Conservation (phyloP, 2,329 filamentous ascomycete genomes). For the Nigrograna mackinnonii region DNA sequence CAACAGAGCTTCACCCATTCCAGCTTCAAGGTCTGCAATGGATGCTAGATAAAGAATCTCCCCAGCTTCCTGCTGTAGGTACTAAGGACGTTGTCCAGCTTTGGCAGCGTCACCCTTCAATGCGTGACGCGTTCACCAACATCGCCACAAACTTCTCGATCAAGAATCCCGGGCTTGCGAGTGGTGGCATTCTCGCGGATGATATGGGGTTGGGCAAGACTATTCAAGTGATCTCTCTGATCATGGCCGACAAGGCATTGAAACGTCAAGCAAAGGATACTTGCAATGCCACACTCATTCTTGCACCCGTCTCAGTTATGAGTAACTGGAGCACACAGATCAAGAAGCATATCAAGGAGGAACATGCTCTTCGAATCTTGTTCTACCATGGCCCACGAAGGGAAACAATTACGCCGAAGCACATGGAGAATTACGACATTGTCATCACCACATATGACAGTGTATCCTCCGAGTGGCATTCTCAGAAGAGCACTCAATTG, state of each 20-base stretch:
- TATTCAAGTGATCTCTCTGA: slow-evolving; percentile 79
- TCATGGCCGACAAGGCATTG: slow-evolving; percentile 60
- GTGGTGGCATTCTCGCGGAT: slow-evolving; percentile 84
- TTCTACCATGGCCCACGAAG: slow-evolving; percentile 72
- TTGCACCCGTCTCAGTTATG: slow-evolving; percentile 84
- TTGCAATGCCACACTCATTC: slow-evolving; percentile 70
- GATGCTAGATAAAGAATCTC: slow-evolving; percentile 77
- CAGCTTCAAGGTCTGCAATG: slow-evolving; percentile 78
- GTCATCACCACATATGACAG: slow-evolving; percentile 86
- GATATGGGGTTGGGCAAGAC: slow-evolving; percentile 95
- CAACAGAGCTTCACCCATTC: slow-evolving; percentile 74
- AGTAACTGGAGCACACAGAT: slow-evolving; percentile 89
- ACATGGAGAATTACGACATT: slow-evolving; percentile 71
- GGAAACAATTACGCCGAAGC: slow-evolving; percentile 51
- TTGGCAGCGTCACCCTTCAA: slow-evolving; percentile 63
- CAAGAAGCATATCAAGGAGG: slow-evolving; percentile 67
- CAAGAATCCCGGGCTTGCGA: slow-evolving; percentile 67
- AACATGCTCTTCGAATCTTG: slow-evolving; percentile 67
- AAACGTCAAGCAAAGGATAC: slow-evolving; percentile 18
- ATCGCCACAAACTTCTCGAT: slow-evolving; percentile 71
- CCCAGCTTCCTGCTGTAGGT: slow-evolving; percentile 62
- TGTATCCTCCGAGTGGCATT: slow-evolving; percentile 67
- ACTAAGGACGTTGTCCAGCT: slow-evolving; percentile 71
- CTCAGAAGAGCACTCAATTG: slow-evolving; percentile 41
- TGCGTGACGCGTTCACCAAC: slow-evolving; percentile 60